Evolutionary conservation across 345 rosid species (phyloP), one percentile per base, ranked within the genome.

Genomic region (Salix udensis): DNA sequence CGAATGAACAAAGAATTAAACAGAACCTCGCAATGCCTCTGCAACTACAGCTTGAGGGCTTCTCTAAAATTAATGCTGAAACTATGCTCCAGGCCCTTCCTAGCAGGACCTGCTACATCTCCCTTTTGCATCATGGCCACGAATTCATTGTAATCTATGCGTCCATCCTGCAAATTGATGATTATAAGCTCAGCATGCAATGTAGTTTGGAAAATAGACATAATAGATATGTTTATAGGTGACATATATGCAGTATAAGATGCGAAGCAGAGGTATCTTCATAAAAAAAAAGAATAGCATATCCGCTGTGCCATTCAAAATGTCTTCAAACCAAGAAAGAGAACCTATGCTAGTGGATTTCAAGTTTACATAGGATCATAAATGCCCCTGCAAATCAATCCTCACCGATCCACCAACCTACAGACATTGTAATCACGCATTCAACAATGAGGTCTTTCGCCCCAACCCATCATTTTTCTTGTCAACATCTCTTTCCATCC

Each of bases 11-110:
- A 26, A 37, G 21, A 42, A n/a, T 5, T 23, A 58, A 69, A 12
- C n/a, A 40, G 26, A 46, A 74, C 21, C 70, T 19, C 13, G 12
- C 48, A 55, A 19, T 61, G 71, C 44, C 55, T 34, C 24, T 5
- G 34, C n/a, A 9, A 15, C 77, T 78, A 76, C 66, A 81, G 76
- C 28, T 84, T 84, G 30, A 78, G 65, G 52, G 84, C 86, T 52
- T 84, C 84, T 78, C 84, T 82, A 74, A 89, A 87, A 24, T 82
- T 80, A 40, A 91, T 80, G 85, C 88, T 85, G 82, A 82, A 80
- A 77, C 85, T 82, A 23, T 52, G 79, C 65, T 81, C 83, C 8
- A 85, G 64, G 55, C 76, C 79, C 73, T 74, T 85, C 84, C 62
- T 83, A 15, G 65, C 77, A 2, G 65, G 65, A 34, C 83, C 86